Conservation (phyloP, 345 rosid species). For the Citrus trifoliata region DNA sequence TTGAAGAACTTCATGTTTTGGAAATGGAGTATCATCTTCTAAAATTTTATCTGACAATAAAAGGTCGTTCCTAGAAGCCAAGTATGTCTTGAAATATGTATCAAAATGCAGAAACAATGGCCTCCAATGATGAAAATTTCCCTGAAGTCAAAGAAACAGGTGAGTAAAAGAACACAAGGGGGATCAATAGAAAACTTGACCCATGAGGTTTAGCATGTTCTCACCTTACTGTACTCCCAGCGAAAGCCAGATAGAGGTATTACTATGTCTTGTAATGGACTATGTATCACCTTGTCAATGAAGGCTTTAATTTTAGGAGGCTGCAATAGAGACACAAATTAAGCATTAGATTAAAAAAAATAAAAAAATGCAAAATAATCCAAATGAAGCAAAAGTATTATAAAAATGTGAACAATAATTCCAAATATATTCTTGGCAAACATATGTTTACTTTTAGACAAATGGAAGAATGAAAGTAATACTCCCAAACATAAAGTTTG, state of each 20-base stretch:
- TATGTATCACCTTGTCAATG: conserved; percentile 92
- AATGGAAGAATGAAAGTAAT: not conserved
- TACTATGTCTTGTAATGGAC: conserved; percentile 94
- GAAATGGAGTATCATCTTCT: conserved; percentile 69
- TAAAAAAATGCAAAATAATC: not conserved
- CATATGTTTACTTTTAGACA: not conserved
- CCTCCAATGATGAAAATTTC: conserved; percentile 98
- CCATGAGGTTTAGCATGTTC: not conserved
- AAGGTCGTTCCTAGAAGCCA: conserved; percentile 80
- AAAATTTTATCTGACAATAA: conserved; percentile 67
- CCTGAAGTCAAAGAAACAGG: conserved; percentile 45
- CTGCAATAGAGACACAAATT: conserved; percentile 40
- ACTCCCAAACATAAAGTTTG: not conserved
- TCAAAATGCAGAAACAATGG: conserved; percentile 91
- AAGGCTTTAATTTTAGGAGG: conserved; percentile 84
- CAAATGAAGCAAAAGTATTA: not conserved
- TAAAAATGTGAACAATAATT: not conserved
- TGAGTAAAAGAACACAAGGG: conserved; percentile 19
- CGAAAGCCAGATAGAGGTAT: conserved; percentile 94
- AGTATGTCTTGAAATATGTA: conserved; percentile 77
- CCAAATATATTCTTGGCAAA: not conserved
- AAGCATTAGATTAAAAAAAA: not conserved
- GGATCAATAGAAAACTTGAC: not conserved
- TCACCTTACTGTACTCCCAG: conserved; percentile 92
- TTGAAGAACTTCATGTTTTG: conserved; percentile 81